phyloP scores from a whole-genome alignment of 129 eudicot genomes.

The Sambucus nigra region DNA sequence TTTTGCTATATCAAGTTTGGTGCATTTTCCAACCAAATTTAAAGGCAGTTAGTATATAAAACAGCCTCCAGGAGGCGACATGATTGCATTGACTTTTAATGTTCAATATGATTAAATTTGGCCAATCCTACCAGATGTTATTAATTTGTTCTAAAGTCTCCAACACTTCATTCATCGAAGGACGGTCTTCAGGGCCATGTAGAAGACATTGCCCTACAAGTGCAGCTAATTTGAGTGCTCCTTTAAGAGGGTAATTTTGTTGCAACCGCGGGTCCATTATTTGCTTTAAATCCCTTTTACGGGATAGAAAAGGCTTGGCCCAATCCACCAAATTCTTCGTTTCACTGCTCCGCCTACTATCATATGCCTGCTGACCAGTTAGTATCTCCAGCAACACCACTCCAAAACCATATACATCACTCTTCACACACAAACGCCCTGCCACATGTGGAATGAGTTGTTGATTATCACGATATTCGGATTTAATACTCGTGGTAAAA shows the following conservation, averaged over 20 bases:
- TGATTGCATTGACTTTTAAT: no score
- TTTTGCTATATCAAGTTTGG: no score
- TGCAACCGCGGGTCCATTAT: slow-evolving; percentile 11
- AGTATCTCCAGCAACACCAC: slow-evolving; percentile 17
- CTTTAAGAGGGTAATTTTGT: slow-evolving; percentile 5
- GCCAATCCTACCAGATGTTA: neutral
- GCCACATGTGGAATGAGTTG: neutral
- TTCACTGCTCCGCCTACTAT: neutral
- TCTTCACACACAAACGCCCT: slow-evolving; percentile 13
- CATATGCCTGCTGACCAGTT: slow-evolving; percentile 11
- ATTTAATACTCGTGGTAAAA: neutral
- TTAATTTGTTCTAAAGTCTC: slow-evolving; percentile 11
- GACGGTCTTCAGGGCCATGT: slow-evolving; percentile 6
- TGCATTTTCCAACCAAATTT: no score
- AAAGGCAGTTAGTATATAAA: no score
- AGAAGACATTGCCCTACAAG: slow-evolving; percentile 11
- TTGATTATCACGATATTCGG: neutral
- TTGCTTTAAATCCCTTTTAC: neutral
- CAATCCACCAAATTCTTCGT: neutral
- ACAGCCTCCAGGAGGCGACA: no score
- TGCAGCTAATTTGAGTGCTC: slow-evolving; percentile 3
- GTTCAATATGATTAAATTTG: no score
- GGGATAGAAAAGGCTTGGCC: neutral
- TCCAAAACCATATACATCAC: slow-evolving; percentile 21
- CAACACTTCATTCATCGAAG: slow-evolving; percentile 14